Conservation (phyloP, 2,329 filamentous ascomycete species). For the Dryadomyces quercus-mongolicae region DNA sequence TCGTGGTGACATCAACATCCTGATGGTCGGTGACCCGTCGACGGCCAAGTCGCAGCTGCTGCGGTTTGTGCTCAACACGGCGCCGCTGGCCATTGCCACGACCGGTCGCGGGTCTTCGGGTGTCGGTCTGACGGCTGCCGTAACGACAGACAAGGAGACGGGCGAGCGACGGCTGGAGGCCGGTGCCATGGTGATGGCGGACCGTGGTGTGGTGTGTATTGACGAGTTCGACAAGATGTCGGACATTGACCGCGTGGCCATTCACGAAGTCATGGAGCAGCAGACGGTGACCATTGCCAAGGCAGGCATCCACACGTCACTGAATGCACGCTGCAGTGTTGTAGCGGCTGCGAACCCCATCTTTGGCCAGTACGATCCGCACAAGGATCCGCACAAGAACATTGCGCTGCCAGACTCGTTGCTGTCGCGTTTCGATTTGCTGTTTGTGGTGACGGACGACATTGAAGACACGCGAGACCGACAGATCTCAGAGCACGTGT, state of each 20-base stretch:
- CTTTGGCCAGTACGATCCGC: constrained; percentile 94
- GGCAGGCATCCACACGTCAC: constrained; percentile 91
- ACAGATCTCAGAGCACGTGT: constrained; percentile 87
- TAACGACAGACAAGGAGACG: constrained; percentile 94
- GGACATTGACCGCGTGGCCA: constrained; percentile 92
- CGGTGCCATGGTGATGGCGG: constrained; percentile 96
- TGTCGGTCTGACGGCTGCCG: constrained; percentile 92
- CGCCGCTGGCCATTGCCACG: constrained; percentile 89
- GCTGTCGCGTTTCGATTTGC: constrained; percentile 92
- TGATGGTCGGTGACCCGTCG: constrained; percentile 98
- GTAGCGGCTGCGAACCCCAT: constrained; percentile 95
- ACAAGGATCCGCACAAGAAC: constrained; percentile 98
- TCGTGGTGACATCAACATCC: constrained; percentile 95
- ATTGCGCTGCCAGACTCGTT: constrained; percentile 95
- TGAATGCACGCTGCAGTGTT: constrained; percentile 94
- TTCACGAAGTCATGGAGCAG: constrained; percentile 99
- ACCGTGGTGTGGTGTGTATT: constrained; percentile 95
- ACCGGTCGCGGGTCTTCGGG: constrained; percentile 94
- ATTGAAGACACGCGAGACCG: constrained; percentile 90
- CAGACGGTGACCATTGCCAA: constrained; percentile 99
- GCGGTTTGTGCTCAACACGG: constrained; percentile 93
- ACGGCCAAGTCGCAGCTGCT: constrained; percentile 98
- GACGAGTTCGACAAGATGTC: constrained; percentile 99
- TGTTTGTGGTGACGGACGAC: constrained; percentile 96
- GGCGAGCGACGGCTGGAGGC: constrained; percentile 90